These are phyloP conservation scores for Incumbomyces delicatus DNA, from an alignment of 2,329 filamentous ascomycete genomes.

Conservation along the genomic window DNA sequence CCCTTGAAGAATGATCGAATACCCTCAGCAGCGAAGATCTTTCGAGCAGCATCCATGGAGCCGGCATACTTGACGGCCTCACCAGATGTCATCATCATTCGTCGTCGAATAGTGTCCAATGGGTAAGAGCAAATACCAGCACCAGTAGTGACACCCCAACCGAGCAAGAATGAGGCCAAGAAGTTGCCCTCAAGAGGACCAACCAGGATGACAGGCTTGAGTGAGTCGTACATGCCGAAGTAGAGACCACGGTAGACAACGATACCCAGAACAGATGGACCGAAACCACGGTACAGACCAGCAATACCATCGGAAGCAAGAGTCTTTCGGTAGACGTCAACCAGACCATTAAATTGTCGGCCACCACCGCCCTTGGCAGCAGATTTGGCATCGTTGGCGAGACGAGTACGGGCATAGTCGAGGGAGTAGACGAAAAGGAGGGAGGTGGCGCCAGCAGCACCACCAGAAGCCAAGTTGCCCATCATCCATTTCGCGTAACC, in stretches of 20 bases:
- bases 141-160: slow-evolving; percentile 99
- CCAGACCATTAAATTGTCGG: slow-evolving; percentile 98
- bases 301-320: slow-evolving; percentile 95
- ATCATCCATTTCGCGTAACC: slow-evolving; percentile 98
- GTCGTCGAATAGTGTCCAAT: slow-evolving; percentile 99
- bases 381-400: slow-evolving; percentile 99
- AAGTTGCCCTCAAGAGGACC: slow-evolving; percentile 94
- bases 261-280: slow-evolving; percentile 98
- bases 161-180: slow-evolving; percentile 97
- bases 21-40: slow-evolving; percentile 96
- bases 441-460: slow-evolving; percentile 98
- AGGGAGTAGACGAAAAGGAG: slow-evolving; percentile 99
- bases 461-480: slow-evolving; percentile 99
- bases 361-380: slow-evolving; percentile 86
- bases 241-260: slow-evolving; percentile 99
- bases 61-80: slow-evolving; percentile 99
- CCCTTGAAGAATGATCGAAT: slow-evolving; percentile 99
- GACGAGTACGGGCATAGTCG: slow-evolving; percentile 99
- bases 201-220: slow-evolving; percentile 96
- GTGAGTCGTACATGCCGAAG: slow-evolving; percentile 99
- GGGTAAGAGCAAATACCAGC: slow-evolving; percentile 99
- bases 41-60: slow-evolving; percentile 85
- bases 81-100: slow-evolving; percentile 99
- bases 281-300: slow-evolving; percentile 99
- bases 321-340: slow-evolving; percentile 99